A percentile compares a stretch with the other conserved stretches of the same genome.
Evolutionary conservation across 345 rosid genomes (phyloP).

Genomic region (Heritiera littoralis): DNA sequence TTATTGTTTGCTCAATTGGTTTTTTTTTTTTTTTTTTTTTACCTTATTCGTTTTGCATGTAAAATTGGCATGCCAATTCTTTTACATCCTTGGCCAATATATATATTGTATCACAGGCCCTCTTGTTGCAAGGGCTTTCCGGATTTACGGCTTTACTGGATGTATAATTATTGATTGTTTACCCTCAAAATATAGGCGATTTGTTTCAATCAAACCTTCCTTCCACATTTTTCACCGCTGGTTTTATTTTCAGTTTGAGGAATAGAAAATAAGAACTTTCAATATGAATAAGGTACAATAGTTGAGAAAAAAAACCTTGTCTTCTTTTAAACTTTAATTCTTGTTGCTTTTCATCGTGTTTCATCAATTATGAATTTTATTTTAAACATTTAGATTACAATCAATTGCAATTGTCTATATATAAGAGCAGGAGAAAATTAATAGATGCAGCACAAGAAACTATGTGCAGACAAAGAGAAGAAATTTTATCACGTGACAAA

Average conservation of each 20-base stretch:
- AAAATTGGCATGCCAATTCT: conserved; percentile 30
- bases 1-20: conserved; percentile 18
- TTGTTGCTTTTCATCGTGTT: no score
- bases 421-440: no score
- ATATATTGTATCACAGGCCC: neutral
- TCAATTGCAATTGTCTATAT: no score
- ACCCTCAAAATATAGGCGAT: neutral
- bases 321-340: no score
- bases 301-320: no score
- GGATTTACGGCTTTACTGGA: conserved; percentile 14
- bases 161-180: conserved; percentile 28
- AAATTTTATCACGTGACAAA: no score
- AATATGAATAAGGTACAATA: neutral
- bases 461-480: no score
- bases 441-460: no score
- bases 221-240: neutral
- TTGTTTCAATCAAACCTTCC: conserved; percentile 3
- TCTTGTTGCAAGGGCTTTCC: conserved; percentile 6
- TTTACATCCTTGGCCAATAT: conserved; percentile 16
- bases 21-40: neutral
- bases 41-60: neutral
- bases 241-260: neutral
- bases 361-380: no score
- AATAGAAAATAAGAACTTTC: neutral
- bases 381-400: no score